Evolutionary conservation across 176 grass and related monocot genomes (phyloP).

Genomic region (Miscanthus lutarioriparius): DNA sequence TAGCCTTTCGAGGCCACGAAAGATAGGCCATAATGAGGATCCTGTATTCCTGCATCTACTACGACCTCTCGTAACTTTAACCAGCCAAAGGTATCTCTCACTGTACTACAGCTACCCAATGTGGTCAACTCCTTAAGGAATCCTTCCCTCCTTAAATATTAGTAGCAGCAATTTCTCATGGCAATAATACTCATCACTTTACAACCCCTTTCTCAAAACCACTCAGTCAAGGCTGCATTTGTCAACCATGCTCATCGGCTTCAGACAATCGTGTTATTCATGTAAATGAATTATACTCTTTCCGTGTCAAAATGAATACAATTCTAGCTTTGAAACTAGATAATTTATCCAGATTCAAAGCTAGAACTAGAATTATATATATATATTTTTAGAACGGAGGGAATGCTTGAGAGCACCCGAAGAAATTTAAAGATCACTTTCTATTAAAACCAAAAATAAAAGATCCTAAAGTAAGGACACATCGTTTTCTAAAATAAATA

Average conservation of each 20-base stretch:
- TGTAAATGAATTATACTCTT: neutral
- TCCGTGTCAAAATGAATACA: too few species aligned
- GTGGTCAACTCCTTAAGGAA: conserved; percentile 46
- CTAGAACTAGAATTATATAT: too few species aligned
- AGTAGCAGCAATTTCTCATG: too few species aligned
- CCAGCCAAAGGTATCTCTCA: conserved; percentile 1
- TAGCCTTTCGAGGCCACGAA: conserved; percentile 52
- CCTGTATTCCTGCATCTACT: neutral
- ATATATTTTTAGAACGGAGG: too few species aligned
- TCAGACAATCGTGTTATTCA: too few species aligned
- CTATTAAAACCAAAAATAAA: neutral
- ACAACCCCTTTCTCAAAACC: too few species aligned
- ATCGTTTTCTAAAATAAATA: neutral
- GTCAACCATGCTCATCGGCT: too few species aligned
- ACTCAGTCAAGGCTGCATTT: too few species aligned
- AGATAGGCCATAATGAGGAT: conserved; percentile 23
- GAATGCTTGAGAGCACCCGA: too few species aligned
- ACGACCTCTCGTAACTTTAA: conserved; percentile 2
- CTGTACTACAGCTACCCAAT: neutral
- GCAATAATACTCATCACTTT: neutral
- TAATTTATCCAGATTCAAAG: too few species aligned
- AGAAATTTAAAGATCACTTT: neutral
- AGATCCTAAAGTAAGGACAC: neutral
- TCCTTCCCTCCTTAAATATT: too few species aligned
- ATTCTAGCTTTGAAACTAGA: too few species aligned